Percentiles rank a stretch among this genome's conserved stretches.
These are phyloP conservation scores for Cystoderma amianthinum DNA, from an alignment of 768 basidiomycete species.

Conservation along the genomic window DNA sequence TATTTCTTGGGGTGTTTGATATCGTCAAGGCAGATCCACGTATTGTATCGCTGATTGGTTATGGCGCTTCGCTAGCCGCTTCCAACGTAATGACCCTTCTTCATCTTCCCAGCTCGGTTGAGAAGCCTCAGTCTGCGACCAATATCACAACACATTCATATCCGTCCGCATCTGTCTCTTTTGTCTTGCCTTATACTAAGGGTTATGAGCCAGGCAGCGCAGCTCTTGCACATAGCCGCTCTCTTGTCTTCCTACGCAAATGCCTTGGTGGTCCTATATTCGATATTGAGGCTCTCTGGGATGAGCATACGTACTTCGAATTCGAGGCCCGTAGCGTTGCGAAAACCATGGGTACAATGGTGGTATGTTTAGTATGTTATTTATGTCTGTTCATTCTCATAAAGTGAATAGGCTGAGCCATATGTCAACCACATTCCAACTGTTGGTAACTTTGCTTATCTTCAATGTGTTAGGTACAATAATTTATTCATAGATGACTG, in stretches of 20 bases:
- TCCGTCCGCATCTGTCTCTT: conserved; percentile 24
- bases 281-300: conserved; percentile 55
- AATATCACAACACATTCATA: conserved; percentile 21
- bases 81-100: conserved; percentile 25
- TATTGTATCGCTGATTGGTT: conserved; percentile 28
- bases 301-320: conserved; percentile 50
- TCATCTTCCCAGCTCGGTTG: conserved; percentile 22
- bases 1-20: neutral
- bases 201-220: conserved; percentile 35
- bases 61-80: conserved; percentile 18
- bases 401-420: conserved; percentile 35
- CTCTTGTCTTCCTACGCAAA: conserved; percentile 37
- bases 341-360: conserved; percentile 52
- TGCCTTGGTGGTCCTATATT: conserved; percentile 43
- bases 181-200: conserved; percentile 33
- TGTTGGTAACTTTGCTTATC: conserved; percentile 15
- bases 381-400: neutral
- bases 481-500: conserved; percentile 34
- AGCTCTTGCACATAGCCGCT: conserved; percentile 36
- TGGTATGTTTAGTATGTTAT: conserved; percentile 22
- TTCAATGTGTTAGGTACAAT: neutral
- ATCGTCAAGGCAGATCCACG: conserved; percentile 17
- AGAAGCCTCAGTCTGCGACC: conserved; percentile 12
- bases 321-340: conserved; percentile 43
- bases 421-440: conserved; percentile 58